phyloP scores from a whole-genome alignment of 306 rosid species.

The Mimosa pudica region DNA sequence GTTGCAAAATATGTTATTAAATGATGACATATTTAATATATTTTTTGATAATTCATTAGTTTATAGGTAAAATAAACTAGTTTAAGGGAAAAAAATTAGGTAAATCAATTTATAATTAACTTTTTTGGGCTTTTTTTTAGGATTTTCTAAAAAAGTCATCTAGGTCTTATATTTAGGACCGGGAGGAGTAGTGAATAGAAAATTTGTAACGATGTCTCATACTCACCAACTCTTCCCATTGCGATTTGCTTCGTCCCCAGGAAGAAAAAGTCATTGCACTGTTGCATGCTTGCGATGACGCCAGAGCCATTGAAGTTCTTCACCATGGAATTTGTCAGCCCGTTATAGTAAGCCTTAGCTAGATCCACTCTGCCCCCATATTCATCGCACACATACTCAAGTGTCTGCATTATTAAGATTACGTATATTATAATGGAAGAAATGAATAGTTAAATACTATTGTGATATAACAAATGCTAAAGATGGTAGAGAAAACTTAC shows the following conservation, averaged over 20 bases:
- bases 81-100: no score
- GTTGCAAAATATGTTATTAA: no score
- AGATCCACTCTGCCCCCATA: slow-evolving; percentile 86
- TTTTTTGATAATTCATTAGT: no score
- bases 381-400: slow-evolving; percentile 71
- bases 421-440: neutral
- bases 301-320: slow-evolving; percentile 82
- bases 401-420: slow-evolving; percentile 40
- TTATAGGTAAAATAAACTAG: no score
- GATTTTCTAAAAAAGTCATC: no score
- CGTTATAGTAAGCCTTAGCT: slow-evolving; percentile 74
- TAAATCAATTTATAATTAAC: no score
- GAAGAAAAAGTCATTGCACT: slow-evolving; percentile 91
- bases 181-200: neutral
- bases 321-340: slow-evolving; percentile 57
- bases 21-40: no score
- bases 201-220: neutral
- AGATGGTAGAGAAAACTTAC: slow-evolving; percentile 42
- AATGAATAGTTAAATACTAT: neutral
- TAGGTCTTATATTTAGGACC: no score
- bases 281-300: slow-evolving; percentile 90
- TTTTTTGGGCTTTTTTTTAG: no score
- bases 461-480: neutral
- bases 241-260: slow-evolving; percentile 76
- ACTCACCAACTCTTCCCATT: slow-evolving; percentile 77